Base-by-base conservation (phyloP, 495 filamentous ascomycete species). In the Trichoderma gamsii region DNA sequence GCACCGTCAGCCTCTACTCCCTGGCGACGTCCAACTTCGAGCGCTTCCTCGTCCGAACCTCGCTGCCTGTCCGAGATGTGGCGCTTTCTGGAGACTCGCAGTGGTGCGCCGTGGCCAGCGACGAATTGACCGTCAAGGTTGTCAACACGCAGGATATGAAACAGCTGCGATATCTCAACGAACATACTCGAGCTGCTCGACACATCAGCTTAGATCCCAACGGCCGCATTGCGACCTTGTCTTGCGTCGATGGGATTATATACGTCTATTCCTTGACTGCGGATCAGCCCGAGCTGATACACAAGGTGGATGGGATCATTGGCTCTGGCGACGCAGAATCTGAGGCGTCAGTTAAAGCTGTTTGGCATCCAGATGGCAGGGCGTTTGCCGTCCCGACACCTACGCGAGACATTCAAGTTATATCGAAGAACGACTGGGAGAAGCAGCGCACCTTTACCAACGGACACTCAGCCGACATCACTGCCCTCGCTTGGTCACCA, bases 21-120 rank as follows among this genome's bases (percentile, higher is more conserved):
- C 82, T 96, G 66, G 79, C 85, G 61, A 85, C 85, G n/a, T 92
- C 92, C 68, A 76, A 84, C 65, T 89, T 94, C 77, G 89, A 93
- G 49, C 86, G 87, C 70, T 87, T 95, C 66, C 85, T 98, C 46
- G 85, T 92, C 2, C 90, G 95, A 52, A 91, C 87, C 69, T 86
- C 92, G 16, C 81, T 99, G 11, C 90, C 95, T 9, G 85, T 97
- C 16, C 84, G 95, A 74, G 93, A 97, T 73, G 83, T 99, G 68
- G 89, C 89, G 1, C 79, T 98, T 18, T 93, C 92, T 4, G 88
- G 86, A 8, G 92, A 99, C 76, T 85, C 86, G 0, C 86, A 89
- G 73, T 98, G 92, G 96, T 89, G 85, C 64, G 95, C 95, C 46
- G 91, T 98, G n/a, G 91, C 96, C 41, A 97, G 93, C 85, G 96